These are phyloP conservation scores for Amoeboaphelidium protococcarum DNA, from an alignment of 371 early-diverging fungal genomes.

Conservation along the genomic window DNA sequence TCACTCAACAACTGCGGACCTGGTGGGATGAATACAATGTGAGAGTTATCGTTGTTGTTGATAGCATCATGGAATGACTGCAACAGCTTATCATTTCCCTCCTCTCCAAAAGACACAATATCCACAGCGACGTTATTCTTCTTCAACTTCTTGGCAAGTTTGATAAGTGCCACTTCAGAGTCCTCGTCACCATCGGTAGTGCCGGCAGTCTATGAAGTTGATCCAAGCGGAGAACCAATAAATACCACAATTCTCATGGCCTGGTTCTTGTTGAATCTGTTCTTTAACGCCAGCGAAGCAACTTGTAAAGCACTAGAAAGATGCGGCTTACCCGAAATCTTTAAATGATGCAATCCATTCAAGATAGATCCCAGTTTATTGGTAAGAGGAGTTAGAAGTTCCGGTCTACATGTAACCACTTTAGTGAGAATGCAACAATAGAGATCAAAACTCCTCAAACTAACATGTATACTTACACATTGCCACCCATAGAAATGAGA, in stretches of 20 bases:
- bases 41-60: conserved; percentile 66
- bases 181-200: too few species aligned
- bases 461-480: conserved; percentile 20
- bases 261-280: conserved; percentile 87
- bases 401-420: conserved; percentile 30
- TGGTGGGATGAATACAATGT: conserved; percentile 75
- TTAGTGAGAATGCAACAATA: neutral
- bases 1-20: conserved; percentile 84
- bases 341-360: conserved; percentile 49
- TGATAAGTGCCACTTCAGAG: conserved; percentile 59
- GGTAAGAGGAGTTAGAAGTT: conserved; percentile 75
- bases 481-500: conserved; percentile 83
- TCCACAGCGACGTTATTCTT: conserved; percentile 92
- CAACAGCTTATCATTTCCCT: conserved; percentile 60
- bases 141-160: conserved; percentile 70
- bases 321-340: conserved; percentile 37
- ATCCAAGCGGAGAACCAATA: conserved; percentile 71
- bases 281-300: conserved; percentile 81
- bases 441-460: neutral
- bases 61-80: conserved; percentile 69
- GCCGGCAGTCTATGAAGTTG: too few species aligned
- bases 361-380: conserved; percentile 69
- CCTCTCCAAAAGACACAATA: conserved; percentile 90
- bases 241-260: conserved; percentile 79
- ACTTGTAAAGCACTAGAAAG: conserved; percentile 73